Percentiles rank a stretch among this genome's conserved stretches.
phyloP scores from a whole-genome alignment of 441 rosid species.

The Melastoma candidum region DNA sequence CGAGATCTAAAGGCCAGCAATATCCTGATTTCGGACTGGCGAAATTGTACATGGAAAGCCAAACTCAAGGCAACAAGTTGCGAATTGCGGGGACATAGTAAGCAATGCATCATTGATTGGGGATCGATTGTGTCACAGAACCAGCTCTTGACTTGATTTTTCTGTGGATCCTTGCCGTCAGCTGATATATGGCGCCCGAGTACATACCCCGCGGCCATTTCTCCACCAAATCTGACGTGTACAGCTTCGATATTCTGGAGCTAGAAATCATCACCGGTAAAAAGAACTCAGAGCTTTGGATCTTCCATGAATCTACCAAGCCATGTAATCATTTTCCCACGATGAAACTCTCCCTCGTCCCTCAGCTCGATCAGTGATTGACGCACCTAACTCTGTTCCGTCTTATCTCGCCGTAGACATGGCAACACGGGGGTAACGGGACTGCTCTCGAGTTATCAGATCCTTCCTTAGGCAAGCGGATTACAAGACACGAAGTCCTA shows the following conservation, averaged over 20 bases:
- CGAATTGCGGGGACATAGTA: slow-evolving; percentile 31
- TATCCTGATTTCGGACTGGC: slow-evolving; percentile 40
- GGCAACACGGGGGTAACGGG: too few relatives aligned
- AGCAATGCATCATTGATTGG: slow-evolving; percentile 10
- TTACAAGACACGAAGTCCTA: too few relatives aligned
- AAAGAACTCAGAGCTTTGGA: slow-evolving; percentile 35
- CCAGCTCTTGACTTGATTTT: slow-evolving; percentile 2
- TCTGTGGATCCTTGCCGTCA: slow-evolving; percentile 9
- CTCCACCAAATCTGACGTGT: slow-evolving; percentile 61
- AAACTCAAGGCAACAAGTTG: slow-evolving; percentile 24
- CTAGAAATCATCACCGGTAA: slow-evolving; percentile 51
- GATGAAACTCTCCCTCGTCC: too few relatives aligned
- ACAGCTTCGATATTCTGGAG: slow-evolving; percentile 61
- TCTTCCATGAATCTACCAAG: too few relatives aligned
- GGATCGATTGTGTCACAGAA: too few relatives aligned
- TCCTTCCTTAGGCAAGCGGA: too few relatives aligned
- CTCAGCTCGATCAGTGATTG: too few relatives aligned
- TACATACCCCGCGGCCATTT: slow-evolving; percentile 59
- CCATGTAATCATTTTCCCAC: too few relatives aligned
- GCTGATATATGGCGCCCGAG: slow-evolving; percentile 69
- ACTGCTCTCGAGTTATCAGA: too few relatives aligned
- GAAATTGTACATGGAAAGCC: slow-evolving; percentile 29
- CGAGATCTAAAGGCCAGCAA: slow-evolving; percentile 42
- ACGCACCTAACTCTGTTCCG: too few relatives aligned
- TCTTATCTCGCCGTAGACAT: too few relatives aligned